A percentile compares a stretch with the other conserved stretches of the same genome.
Evolutionary conservation across 2,329 filamentous ascomycete genomes (phyloP).

Genomic region (Lecanicillium sp.): DNA sequence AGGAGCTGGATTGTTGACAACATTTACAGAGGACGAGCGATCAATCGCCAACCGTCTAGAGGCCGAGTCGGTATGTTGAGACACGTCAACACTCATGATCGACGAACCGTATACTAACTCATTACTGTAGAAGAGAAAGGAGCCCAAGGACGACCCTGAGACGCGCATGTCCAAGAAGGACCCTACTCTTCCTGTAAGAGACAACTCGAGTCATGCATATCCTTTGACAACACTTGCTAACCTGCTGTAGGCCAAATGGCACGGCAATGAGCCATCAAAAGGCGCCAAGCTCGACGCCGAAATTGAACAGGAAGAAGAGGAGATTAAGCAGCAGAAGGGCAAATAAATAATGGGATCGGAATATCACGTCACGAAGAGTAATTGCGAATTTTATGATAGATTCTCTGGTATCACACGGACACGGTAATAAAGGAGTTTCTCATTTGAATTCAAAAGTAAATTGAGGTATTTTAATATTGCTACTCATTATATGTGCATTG

Average conservation of each 20-base stretch:
- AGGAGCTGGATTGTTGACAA: slow-evolving; percentile 8
- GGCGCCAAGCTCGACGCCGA: slow-evolving; percentile 61
- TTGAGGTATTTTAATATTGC: too few species aligned
- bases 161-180: slow-evolving; percentile 38
- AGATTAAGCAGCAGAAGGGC: slow-evolving; percentile 50
- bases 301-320: slow-evolving; percentile 56
- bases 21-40: slow-evolving; percentile 49
- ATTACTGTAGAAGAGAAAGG: neutral
- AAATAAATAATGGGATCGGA: too few species aligned
- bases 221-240: slow-evolving; percentile 7
- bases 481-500: too few species aligned
- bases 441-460: neutral
- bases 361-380: too few species aligned
- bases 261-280: slow-evolving; percentile 60
- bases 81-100: neutral
- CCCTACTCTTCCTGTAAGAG: slow-evolving; percentile 40
- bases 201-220: neutral
- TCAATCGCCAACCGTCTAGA: slow-evolving; percentile 59
- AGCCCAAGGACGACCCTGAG: slow-evolving; percentile 23
- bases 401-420: too few species aligned
- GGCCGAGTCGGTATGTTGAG: slow-evolving; percentile 43
- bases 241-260: slow-evolving; percentile 37
- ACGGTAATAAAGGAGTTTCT: too few species aligned
- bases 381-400: too few species aligned
- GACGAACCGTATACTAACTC: neutral